Evolutionary conservation across 1,284 basidiomycete species (phyloP).

Genomic region (Ganoderma sinense): DNA sequence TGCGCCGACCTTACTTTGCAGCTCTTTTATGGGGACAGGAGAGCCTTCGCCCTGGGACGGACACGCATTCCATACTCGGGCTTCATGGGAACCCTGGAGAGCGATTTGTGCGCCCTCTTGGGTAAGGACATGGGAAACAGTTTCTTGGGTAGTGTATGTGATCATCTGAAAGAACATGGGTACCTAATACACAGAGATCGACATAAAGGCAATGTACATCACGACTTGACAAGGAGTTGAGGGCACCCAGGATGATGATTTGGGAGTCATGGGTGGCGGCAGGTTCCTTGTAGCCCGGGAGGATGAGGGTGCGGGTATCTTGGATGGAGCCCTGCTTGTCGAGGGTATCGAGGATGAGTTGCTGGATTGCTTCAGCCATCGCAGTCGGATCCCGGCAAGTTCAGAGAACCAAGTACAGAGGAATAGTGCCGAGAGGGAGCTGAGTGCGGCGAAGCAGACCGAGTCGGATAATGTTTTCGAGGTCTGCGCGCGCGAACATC

Average conservation of each 20-base stretch:
- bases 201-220: constrained; percentile 64
- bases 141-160: constrained; percentile 81
- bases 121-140: constrained; percentile 76
- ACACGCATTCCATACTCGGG: constrained; percentile 88
- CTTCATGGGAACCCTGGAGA: constrained; percentile 90
- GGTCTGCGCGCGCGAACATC: background rate
- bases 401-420: background rate
- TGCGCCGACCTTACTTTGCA: constrained; percentile 82
- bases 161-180: constrained; percentile 73
- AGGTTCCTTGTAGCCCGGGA: constrained; percentile 68
- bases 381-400: constrained; percentile 10
- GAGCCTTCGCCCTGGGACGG: constrained; percentile 73
- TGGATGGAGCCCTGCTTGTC: constrained; percentile 64
- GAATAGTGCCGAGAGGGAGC: background rate
- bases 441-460: background rate
- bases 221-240: constrained; percentile 88
- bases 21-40: constrained; percentile 69
- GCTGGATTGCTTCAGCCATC: constrained; percentile 83
- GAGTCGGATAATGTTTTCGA: constrained; percentile 1
- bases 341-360: constrained; percentile 80
- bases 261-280: constrained; percentile 79
- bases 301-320: constrained; percentile 77
- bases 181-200: background rate
- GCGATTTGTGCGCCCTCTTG: constrained; percentile 85
- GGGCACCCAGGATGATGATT: constrained; percentile 83